A percentile compares a stretch with the other conserved stretches of the same genome.
Conservation (phyloP, 1,284 basidiomycete genomes). For the Apiotrichum siamense region DNA sequence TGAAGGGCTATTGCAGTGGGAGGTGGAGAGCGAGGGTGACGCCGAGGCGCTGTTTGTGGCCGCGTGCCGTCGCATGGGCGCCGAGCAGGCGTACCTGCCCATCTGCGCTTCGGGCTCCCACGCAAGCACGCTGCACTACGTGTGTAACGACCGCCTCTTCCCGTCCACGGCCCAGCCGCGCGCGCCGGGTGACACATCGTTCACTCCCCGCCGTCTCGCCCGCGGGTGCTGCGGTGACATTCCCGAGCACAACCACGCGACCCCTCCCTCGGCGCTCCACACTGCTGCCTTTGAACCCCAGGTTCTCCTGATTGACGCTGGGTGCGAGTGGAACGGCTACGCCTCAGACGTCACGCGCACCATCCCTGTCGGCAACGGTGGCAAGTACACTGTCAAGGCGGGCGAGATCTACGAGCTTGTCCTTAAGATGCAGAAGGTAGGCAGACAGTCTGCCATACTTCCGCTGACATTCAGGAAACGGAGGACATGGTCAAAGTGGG, state of each 20-base stretch:
- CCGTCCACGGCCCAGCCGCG: slow-evolving; percentile 31
- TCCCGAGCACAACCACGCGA: slow-evolving; percentile 28
- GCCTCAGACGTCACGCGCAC: slow-evolving; percentile 47
- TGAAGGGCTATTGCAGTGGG: slow-evolving; percentile 68
- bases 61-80: slow-evolving; percentile 70
- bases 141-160: slow-evolving; percentile 52
- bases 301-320: slow-evolving; percentile 83
- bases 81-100: slow-evolving; percentile 81
- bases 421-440: slow-evolving; percentile 74
- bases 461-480: slow-evolving; percentile 1
- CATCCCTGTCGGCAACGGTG: slow-evolving; percentile 67
- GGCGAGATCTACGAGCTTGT: slow-evolving; percentile 77
- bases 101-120: slow-evolving; percentile 78
- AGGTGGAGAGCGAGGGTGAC: slow-evolving; percentile 81
- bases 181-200: slow-evolving; percentile 32
- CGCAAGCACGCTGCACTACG: slow-evolving; percentile 84
- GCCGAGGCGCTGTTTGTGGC: slow-evolving; percentile 87
- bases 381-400: slow-evolving; percentile 72
- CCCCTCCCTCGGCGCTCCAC: slow-evolving; percentile 19
- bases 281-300: slow-evolving; percentile 54
- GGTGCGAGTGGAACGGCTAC: slow-evolving; percentile 71
- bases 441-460: slow-evolving; percentile 13
- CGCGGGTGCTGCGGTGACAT: slow-evolving; percentile 42
- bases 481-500: slow-evolving; percentile 65
- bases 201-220: slow-evolving; percentile 26